Evolutionary conservation across 345 rosid species (phyloP).

Genomic region (Cardamine resedifolia): DNA sequence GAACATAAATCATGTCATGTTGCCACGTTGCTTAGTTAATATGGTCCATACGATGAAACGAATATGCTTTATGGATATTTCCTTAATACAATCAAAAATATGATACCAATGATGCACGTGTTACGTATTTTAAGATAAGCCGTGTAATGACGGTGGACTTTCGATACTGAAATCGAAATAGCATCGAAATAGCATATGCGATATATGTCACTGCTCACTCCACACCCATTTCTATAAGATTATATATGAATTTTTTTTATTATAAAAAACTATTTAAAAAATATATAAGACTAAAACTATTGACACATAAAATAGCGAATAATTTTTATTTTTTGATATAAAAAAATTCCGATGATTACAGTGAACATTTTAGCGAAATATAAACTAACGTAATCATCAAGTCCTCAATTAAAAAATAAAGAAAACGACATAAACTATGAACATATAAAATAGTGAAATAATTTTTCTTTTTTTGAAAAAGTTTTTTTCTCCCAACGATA

Average conservation of each 20-base stretch:
- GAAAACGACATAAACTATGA: neutral
- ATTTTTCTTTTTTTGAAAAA: neutral
- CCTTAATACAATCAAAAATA: neutral
- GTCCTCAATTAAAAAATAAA: neutral
- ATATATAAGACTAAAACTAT: too few species aligned
- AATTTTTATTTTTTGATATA: too few species aligned
- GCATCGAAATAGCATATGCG: slow-evolving; percentile 21
- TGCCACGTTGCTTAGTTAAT: slow-evolving; percentile 20
- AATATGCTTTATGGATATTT: slow-evolving; percentile 33
- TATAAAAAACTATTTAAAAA: too few species aligned
- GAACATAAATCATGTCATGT: slow-evolving; percentile 16
- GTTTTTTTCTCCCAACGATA: too few species aligned
- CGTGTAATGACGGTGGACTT: slow-evolving; percentile 18
- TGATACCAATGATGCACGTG: neutral
- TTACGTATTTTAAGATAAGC: slow-evolving; percentile 15
- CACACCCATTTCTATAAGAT: neutral
- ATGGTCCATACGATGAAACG: slow-evolving; percentile 22
- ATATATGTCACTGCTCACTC: slow-evolving; percentile 4
- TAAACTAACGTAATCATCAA: too few species aligned
- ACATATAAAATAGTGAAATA: neutral
- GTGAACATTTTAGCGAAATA: neutral
- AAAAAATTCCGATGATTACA: too few species aligned
- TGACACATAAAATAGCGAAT: neutral
- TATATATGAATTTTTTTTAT: too few species aligned
- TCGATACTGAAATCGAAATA: neutral